A percentile compares a stretch with the other conserved stretches of the same genome.
These are phyloP conservation scores for Penicillium corylophilum DNA, from an alignment of 2,329 filamentous ascomycete genomes.

Conservation along the genomic window DNA sequence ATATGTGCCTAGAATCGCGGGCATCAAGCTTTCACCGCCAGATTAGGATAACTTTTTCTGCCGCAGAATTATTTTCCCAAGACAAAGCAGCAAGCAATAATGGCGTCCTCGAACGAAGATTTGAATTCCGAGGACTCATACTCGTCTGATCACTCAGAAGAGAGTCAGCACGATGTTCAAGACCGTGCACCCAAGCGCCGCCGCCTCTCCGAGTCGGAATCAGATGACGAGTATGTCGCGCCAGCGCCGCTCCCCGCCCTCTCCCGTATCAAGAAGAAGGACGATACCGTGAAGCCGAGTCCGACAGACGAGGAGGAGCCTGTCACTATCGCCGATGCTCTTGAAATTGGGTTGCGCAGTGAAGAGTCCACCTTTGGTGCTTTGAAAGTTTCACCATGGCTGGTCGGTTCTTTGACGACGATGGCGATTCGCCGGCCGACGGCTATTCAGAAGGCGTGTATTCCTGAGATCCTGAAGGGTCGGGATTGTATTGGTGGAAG, in stretches of 20 bases:
- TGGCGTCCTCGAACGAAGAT: conserved; percentile 30
- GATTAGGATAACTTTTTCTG: conserved; percentile 34
- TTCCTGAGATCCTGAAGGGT: conserved; percentile 87
- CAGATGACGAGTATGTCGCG: conserved; percentile 35
- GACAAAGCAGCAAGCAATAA: conserved; percentile 23
- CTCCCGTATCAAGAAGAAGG: conserved; percentile 45
- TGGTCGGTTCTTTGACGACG: conserved; percentile 72
- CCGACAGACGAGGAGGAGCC: conserved; percentile 32
- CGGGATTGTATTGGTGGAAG: conserved; percentile 94
- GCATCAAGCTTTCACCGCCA: conserved; percentile 23
- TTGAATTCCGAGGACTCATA: conserved; percentile 26
- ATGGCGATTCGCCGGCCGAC: conserved; percentile 88
- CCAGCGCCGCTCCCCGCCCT: conserved; percentile 37
- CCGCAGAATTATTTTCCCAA: conserved; percentile 31
- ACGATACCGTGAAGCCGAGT: conserved; percentile 17
- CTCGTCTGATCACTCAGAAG: conserved; percentile 19
- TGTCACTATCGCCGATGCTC: conserved; percentile 40
- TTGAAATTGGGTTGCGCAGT: conserved; percentile 47
- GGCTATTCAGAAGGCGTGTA: conserved; percentile 87
- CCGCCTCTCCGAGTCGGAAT: conserved; percentile 38
- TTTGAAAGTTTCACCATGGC: conserved; percentile 78
- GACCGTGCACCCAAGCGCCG: conserved; percentile 40
- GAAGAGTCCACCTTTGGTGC: conserved; percentile 63
- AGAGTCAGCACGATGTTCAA: conserved; percentile 22
- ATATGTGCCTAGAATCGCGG: conserved; percentile 4